phyloP scores from a whole-genome alignment of 306 rosid species.

The Boehmeria nivea region DNA sequence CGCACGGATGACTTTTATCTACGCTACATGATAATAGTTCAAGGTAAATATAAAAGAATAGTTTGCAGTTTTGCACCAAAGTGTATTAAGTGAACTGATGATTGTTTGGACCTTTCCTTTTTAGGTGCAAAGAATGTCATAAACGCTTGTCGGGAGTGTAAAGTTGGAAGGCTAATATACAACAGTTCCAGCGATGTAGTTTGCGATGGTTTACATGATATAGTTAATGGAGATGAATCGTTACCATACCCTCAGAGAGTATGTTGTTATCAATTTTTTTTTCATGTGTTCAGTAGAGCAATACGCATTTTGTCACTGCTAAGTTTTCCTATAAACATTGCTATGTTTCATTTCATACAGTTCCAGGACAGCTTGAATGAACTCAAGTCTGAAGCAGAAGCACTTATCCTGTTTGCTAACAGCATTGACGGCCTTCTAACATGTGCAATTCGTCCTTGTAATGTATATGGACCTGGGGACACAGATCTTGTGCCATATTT shows the following conservation, averaged over 20 bases:
- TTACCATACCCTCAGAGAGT: conserved; percentile 66
- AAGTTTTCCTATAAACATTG: conserved; percentile 13
- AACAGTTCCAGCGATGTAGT: conserved; percentile 83
- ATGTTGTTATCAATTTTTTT: conserved; percentile 28
- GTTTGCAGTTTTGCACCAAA: neutral
- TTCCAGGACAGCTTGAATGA: conserved; percentile 54
- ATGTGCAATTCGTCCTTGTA: conserved; percentile 87
- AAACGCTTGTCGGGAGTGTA: conserved; percentile 71
- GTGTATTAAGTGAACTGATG: conserved; percentile 9
- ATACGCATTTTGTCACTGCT: conserved; percentile 15
- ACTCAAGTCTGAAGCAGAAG: conserved; percentile 86
- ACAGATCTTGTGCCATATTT: conserved; percentile 50
- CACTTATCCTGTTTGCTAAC: conserved; percentile 61
- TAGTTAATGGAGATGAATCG: conserved; percentile 43
- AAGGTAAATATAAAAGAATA: conserved; percentile 42
- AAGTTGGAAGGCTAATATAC: conserved; percentile 66
- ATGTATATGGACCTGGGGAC: conserved; percentile 85
- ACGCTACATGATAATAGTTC: conserved; percentile 59
- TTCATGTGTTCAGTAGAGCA: conserved; percentile 1
- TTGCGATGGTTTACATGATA: conserved; percentile 57
- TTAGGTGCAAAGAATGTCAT: conserved; percentile 83
- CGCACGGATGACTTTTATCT: conserved; percentile 38
- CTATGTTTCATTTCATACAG: conserved; percentile 39
- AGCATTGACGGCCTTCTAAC: conserved; percentile 75
- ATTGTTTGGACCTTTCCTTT: conserved; percentile 22